phyloP scores from a whole-genome alignment of 2,329 filamentous ascomycete species.

The Plenodomus biglobosus region DNA sequence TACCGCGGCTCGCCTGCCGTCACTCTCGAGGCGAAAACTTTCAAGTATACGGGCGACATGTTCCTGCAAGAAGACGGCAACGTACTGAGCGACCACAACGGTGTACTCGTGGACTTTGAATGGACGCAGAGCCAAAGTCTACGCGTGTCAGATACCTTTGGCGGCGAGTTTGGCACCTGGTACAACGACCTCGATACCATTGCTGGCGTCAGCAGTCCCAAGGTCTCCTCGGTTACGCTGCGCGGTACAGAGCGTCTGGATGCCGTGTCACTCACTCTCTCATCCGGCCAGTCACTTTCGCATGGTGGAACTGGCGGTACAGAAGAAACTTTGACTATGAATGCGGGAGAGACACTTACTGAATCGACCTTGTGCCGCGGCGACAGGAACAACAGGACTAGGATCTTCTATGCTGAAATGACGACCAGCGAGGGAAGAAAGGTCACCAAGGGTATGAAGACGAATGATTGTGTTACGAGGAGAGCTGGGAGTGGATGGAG shows the following conservation, averaged over 20 bases:
- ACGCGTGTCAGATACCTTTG: slow-evolving; percentile 46
- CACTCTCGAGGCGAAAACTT: slow-evolving; percentile 52
- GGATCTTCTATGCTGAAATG: slow-evolving; percentile 60
- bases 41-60: slow-evolving; percentile 57
- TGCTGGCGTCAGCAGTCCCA: slow-evolving; percentile 35
- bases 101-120: slow-evolving; percentile 58
- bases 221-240: slow-evolving; percentile 48
- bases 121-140: slow-evolving; percentile 20
- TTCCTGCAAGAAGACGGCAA: slow-evolving; percentile 61
- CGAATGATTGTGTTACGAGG: slow-evolving; percentile 52
- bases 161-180: slow-evolving; percentile 56
- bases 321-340: slow-evolving; percentile 49
- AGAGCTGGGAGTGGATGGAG: slow-evolving; percentile 54
- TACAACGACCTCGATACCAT: slow-evolving; percentile 58
- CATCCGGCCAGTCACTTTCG: slow-evolving; percentile 52
- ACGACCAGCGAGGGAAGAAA: slow-evolving; percentile 54
- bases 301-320: slow-evolving; percentile 60
- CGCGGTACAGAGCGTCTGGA: slow-evolving; percentile 55
- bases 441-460: slow-evolving; percentile 50
- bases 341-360: slow-evolving; percentile 52
- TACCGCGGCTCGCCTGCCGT: slow-evolving; percentile 57
- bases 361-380: slow-evolving; percentile 55
- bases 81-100: slow-evolving; percentile 66
- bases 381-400: slow-evolving; percentile 49
- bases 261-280: slow-evolving; percentile 51